Percentiles rank a stretch among this genome's conserved stretches.
Conservation (phyloP, 2,329 filamentous ascomycete species). For the Pseudofabraea citricarpa region DNA sequence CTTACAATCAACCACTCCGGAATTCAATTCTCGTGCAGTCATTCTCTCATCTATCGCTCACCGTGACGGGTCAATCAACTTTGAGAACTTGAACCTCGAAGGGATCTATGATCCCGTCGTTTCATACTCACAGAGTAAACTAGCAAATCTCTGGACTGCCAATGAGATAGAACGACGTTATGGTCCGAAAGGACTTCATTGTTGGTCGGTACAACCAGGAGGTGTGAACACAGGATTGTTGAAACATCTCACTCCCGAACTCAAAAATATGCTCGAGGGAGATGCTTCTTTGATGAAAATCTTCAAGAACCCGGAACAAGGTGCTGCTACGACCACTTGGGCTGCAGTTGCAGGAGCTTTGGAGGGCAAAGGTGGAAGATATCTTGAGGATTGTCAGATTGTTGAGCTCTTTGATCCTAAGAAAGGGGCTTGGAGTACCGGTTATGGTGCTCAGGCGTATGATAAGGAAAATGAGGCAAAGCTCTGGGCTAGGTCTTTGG, state of each 20-base stretch:
- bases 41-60: neutral
- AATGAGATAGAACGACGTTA: neutral
- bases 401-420: neutral
- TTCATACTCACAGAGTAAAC: neutral
- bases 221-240: neutral
- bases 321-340: neutral
- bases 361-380: neutral
- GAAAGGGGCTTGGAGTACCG: neutral
- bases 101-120: neutral
- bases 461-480: neutral
- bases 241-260: neutral
- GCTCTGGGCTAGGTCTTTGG: neutral
- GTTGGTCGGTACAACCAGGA: neutral
- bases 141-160: neutral
- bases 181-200: neutral
- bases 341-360: neutral
- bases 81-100: neutral
- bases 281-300: neutral
- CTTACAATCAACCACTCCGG: neutral
- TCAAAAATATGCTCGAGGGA: neutral
- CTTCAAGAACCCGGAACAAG: neutral
- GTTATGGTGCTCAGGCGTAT: neutral
- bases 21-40: neutral
- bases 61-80: neutral
- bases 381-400: neutral